Percentiles rank a stretch among this genome's conserved stretches.
phyloP scores from a whole-genome alignment of 1,139 yeast species.

The Neolecta irregularis region DNA sequence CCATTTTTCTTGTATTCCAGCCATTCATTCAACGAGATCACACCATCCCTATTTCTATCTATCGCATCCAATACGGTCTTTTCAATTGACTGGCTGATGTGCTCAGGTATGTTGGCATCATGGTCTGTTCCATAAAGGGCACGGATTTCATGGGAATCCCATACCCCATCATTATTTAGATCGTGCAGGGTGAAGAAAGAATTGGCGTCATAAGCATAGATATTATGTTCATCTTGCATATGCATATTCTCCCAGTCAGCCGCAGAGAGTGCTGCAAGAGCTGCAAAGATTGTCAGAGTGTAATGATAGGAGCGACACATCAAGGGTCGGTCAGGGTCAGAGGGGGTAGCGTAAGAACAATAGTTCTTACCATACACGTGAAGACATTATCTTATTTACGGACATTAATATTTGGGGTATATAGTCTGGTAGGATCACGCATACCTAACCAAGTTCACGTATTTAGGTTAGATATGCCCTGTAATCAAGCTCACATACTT shows the following conservation, averaged over 20 bases:
- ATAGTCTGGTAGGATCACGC: too few species aligned
- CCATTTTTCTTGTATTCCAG: conserved; percentile 44
- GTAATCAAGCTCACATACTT: too few species aligned
- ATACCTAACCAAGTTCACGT: too few species aligned
- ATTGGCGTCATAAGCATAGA: conserved; percentile 57
- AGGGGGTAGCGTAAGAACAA: too few species aligned
- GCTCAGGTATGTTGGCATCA: conserved; percentile 23
- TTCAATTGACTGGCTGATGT: conserved; percentile 29
- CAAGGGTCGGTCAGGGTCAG: too few species aligned
- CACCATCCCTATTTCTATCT: conserved; percentile 51
- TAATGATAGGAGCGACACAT: too few species aligned
- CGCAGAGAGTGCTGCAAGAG: conserved; percentile 4
- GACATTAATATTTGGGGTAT: too few species aligned
- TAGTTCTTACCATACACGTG: too few species aligned
- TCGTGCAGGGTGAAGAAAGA: conserved; percentile 76
- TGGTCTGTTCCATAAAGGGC: conserved; percentile 66
- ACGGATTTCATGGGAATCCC: conserved; percentile 45
- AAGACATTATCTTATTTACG: too few species aligned
- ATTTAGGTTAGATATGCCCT: too few species aligned
- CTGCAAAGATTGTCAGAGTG: too few species aligned
- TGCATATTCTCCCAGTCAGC: conserved; percentile 9
- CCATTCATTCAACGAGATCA: conserved; percentile 57
- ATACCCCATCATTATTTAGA: conserved; percentile 32
- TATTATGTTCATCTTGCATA: conserved; percentile 74
- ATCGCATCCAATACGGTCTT: conserved; percentile 42